These are phyloP conservation scores for Penicillium macrosclerotiorum DNA, from an alignment of 495 filamentous ascomycete species.

Conservation along the genomic window DNA sequence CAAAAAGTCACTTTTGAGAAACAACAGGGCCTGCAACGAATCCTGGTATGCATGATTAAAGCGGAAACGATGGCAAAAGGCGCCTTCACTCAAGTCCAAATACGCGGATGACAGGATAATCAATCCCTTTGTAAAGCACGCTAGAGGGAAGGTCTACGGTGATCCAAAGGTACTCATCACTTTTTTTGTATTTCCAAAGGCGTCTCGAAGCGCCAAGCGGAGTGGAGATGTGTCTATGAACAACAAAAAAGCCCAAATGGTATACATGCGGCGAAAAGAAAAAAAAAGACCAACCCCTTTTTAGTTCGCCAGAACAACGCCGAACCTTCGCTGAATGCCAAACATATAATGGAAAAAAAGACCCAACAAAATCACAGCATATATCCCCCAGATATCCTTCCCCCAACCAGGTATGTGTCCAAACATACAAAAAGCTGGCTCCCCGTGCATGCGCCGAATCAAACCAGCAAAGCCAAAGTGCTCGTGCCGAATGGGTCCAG, in stretches of 20 bases:
- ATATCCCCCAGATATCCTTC: conserved; percentile 4
- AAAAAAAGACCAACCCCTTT: conserved; percentile 20
- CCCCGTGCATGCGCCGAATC: conserved; percentile 32
- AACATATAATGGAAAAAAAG: conserved; percentile 13
- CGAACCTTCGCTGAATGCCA: conserved; percentile 37
- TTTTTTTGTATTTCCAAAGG: conserved; percentile 29
- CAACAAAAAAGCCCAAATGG: conserved; percentile 26
- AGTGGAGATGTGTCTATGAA: conserved; percentile 43
- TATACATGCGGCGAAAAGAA: conserved; percentile 25
- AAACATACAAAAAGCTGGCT: conserved; percentile 17
- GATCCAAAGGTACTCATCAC: conserved; percentile 14
- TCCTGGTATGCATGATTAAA: too few species aligned
- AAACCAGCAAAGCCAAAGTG: conserved; percentile 13
- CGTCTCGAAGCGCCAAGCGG: conserved; percentile 21
- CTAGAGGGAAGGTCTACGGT: neutral
- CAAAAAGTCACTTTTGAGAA: too few species aligned
- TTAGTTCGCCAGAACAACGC: conserved; percentile 29
- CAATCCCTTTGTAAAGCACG: too few species aligned
- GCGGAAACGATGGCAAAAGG: too few species aligned
- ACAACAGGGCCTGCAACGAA: too few species aligned
- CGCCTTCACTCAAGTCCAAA: too few species aligned
- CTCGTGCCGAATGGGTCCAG: conserved; percentile 39
- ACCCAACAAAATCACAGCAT: conserved; percentile 18
- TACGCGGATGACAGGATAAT: too few species aligned
- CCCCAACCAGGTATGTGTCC: conserved; percentile 13